Percentiles rank a stretch among this genome's conserved stretches.
phyloP scores from a whole-genome alignment of 805 yeast genomes.

The Saccharomycopsis sp. region DNA sequence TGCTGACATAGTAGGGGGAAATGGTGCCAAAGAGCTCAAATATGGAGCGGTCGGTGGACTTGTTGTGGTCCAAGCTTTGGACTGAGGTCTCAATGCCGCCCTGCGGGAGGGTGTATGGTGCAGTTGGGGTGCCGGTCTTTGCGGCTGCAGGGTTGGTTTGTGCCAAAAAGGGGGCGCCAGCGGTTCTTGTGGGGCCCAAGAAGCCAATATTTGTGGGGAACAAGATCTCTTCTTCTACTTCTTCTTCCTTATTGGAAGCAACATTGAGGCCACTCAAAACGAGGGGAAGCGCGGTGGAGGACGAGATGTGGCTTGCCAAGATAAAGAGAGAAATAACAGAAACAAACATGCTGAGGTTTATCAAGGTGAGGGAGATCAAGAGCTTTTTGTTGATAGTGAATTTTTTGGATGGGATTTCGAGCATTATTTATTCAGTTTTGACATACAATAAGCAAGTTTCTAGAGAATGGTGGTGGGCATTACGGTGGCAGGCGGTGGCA shows the following conservation, averaged over 20 bases:
- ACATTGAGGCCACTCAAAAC: neutral
- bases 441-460: too few relatives aligned
- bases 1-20: conserved; percentile 22
- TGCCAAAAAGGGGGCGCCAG: conserved; percentile 19
- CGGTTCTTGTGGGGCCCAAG: conserved; percentile 20
- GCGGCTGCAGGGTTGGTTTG: conserved; percentile 10
- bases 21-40: conserved; percentile 21
- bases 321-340: neutral
- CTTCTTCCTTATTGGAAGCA: neutral
- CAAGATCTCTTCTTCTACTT: too few relatives aligned
- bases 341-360: too few relatives aligned
- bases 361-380: too few relatives aligned
- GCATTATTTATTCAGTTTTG: too few relatives aligned
- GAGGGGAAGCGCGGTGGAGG: conserved; percentile 10
- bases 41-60: conserved; percentile 17
- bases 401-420: too few relatives aligned
- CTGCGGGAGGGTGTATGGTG: conserved; percentile 16
- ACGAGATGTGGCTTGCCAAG: conserved; percentile 4
- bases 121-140: conserved; percentile 13
- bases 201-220: conserved; percentile 15
- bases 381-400: too few relatives aligned
- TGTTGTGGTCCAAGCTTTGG: conserved; percentile 18
- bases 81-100: conserved; percentile 21
- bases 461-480: too few relatives aligned
- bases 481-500: too few relatives aligned